A percentile compares a stretch with the other conserved stretches of the same genome.
Evolutionary conservation across 2,329 filamentous ascomycete species (phyloP).

Genomic region (Aspergillus jensenii): DNA sequence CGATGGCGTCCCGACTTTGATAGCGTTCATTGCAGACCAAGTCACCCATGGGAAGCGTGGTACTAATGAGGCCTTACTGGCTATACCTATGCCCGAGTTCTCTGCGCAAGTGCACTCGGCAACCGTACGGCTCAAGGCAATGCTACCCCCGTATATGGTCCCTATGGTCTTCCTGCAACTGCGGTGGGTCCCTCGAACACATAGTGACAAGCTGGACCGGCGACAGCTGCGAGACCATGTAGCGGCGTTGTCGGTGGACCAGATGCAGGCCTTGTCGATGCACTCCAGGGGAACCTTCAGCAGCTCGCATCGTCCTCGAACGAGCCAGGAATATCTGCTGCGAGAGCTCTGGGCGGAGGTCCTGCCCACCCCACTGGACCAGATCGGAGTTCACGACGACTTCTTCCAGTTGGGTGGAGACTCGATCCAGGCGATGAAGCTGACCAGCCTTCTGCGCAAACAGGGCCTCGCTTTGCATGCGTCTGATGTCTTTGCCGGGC

Average conservation of each 20-base stretch:
- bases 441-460: background rate
- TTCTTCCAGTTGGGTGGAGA: no score
- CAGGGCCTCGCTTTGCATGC: background rate
- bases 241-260: background rate
- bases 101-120: background rate
- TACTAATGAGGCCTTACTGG: background rate
- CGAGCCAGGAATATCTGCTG: background rate
- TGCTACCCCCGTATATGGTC: background rate
- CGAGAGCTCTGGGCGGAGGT: background rate
- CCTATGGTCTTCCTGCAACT: background rate
- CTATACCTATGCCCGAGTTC: background rate
- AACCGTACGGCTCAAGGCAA: background rate
- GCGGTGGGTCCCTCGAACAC: background rate
- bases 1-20: background rate
- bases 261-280: background rate
- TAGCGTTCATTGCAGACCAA: background rate
- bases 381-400: no score
- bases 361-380: no score
- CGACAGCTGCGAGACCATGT: background rate
- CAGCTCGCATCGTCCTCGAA: no score
- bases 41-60: background rate
- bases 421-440: background rate
- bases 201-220: background rate
- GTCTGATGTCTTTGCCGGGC: background rate
- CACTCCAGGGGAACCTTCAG: no score